A percentile compares a stretch with the other conserved stretches of the same genome.
phyloP scores from a whole-genome alignment of 176 grass and related monocot species.

The Luzula sylvatica region DNA sequence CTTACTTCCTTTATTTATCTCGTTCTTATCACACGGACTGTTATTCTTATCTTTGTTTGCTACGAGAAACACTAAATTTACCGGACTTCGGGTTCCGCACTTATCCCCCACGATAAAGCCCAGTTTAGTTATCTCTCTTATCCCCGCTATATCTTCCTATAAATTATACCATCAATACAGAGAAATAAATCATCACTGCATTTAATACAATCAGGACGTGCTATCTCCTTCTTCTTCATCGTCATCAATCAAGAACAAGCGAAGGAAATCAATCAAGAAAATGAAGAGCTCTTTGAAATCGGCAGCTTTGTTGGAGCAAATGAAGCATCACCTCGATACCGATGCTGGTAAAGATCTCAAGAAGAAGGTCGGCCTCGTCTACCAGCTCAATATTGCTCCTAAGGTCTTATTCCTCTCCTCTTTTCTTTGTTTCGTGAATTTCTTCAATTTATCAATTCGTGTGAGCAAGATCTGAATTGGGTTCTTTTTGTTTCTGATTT shows the following conservation, averaged over 20 bases:
- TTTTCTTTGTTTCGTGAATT: no score
- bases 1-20: no score
- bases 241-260: neutral
- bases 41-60: no score
- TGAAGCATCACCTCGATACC: slow-evolving; percentile 58
- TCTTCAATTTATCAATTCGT: neutral
- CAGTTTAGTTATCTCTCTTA: no score
- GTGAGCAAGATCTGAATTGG: neutral
- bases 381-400: slow-evolving; percentile 80
- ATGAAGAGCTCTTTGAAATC: slow-evolving; percentile 80
- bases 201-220: neutral
- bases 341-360: slow-evolving; percentile 51
- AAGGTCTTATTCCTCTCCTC: slow-evolving; percentile 25
- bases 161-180: neutral
- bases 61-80: no score
- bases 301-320: slow-evolving; percentile 53
- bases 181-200: neutral
- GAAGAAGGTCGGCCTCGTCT: slow-evolving; percentile 70
- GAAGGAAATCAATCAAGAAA: neutral
- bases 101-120: no score
- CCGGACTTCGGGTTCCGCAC: no score
- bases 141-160: neutral
- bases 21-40: no score
- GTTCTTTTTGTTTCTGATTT: slow-evolving; percentile 5
- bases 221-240: no score